A percentile compares a stretch with the other conserved stretches of the same genome.
phyloP scores from a whole-genome alignment of 2,329 filamentous ascomycete genomes.

The Aspergillus oerlinghausenensis region DNA sequence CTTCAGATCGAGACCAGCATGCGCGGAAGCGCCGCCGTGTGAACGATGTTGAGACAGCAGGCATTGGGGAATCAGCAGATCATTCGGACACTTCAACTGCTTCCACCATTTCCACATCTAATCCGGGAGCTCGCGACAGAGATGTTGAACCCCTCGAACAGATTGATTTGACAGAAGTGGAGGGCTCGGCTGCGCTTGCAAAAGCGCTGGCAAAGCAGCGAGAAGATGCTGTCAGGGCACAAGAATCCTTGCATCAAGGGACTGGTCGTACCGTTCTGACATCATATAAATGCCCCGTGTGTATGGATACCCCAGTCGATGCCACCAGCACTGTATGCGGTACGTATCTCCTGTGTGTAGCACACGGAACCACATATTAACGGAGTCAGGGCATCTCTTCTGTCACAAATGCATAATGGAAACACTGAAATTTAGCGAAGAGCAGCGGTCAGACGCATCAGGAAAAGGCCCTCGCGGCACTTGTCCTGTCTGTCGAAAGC shows the following conservation, averaged over 20 bases:
- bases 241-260: conserved; percentile 30
- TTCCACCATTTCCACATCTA: not conserved
- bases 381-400: conserved; percentile 52
- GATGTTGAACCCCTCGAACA: conserved; percentile 38
- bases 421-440: conserved; percentile 54
- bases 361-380: conserved; percentile 4
- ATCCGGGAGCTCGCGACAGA: not conserved
- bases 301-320: conserved; percentile 58
- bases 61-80: not conserved
- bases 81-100: not conserved
- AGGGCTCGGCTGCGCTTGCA: conserved; percentile 38
- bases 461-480: conserved; percentile 33
- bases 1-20: conserved; percentile 2
- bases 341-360: conserved; percentile 30
- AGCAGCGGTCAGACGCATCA: conserved; percentile 35
- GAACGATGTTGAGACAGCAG: conserved; percentile 1
- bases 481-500: conserved; percentile 44
- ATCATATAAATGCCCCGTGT: conserved; percentile 57
- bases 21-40: conserved; percentile 14
- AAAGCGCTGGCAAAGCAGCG: conserved; percentile 50
- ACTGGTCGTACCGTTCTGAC: conserved; percentile 38
- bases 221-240: conserved; percentile 47
- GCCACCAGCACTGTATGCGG: conserved; percentile 58
- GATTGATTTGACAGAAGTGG: conserved; percentile 47
- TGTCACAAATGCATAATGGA: conserved; percentile 61